These are phyloP conservation scores for Tilletia horrida DNA, from an alignment of 1,284 basidiomycete genomes.

Conservation along the genomic window DNA sequence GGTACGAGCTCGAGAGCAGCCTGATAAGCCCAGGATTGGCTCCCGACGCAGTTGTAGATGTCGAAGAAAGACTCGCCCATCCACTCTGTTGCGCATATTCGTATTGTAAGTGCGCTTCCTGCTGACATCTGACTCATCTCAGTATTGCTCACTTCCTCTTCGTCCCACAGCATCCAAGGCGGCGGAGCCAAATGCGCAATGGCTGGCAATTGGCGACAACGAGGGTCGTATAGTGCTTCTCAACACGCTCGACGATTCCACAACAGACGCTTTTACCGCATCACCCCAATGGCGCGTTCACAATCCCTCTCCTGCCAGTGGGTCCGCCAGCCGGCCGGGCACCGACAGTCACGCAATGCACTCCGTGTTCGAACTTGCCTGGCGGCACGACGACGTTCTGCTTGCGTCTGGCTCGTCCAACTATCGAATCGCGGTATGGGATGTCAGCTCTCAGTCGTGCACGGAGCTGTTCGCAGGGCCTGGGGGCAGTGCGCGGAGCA, in stretches of 20 bases:
- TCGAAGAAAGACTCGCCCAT: constrained; percentile 28
- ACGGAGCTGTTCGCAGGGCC: constrained; percentile 33
- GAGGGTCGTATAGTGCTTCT: constrained; percentile 47
- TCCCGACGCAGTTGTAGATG: constrained; percentile 7
- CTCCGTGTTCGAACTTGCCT: constrained; percentile 45
- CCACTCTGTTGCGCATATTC: constrained; percentile 43
- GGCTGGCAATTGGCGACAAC: constrained; percentile 51
- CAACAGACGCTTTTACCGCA: constrained; percentile 18
- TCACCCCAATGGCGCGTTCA: constrained; percentile 8
- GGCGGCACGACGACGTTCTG: constrained; percentile 45
- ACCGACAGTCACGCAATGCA: constrained; percentile 20
- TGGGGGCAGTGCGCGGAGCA: constrained; percentile 41
- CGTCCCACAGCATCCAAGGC: constrained; percentile 25
- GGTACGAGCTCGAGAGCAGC: constrained; percentile 24
- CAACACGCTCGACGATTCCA: constrained; percentile 36
- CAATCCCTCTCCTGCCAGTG: constrained; percentile 28
- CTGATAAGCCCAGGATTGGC: constrained; percentile 27
- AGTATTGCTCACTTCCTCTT: neutral
- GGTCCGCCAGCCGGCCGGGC: constrained; percentile 6
- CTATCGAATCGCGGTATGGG: constrained; percentile 47
- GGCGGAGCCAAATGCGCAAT: constrained; percentile 36
- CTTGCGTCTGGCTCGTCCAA: constrained; percentile 45
- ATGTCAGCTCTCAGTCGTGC: constrained; percentile 35
- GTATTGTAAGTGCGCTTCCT: constrained; percentile 24
- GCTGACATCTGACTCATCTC: neutral